Evolutionary conservation across 306 rosid genomes (phyloP).

Genomic region (Canavalia gladiata): DNA sequence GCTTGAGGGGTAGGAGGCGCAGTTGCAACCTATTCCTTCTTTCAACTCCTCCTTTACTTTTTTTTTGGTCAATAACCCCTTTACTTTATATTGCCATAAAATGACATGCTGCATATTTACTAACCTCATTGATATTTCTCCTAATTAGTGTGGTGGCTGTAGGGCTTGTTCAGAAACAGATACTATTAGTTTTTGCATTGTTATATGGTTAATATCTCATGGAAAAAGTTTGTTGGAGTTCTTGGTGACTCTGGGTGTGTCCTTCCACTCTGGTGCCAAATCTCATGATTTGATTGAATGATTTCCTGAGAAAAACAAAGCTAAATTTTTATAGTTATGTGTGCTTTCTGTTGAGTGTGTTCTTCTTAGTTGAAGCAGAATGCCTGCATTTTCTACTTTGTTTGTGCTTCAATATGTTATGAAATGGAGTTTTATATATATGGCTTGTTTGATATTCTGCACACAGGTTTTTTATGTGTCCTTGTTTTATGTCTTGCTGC

Average conservation of each 20-base stretch:
- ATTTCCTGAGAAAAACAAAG: slow-evolving; percentile 4
- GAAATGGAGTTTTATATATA: not conserved
- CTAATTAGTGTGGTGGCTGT: not conserved
- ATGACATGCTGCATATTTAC: not conserved
- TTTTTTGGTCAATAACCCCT: not conserved
- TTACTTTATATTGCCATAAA: not conserved
- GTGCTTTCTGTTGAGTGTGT: not conserved
- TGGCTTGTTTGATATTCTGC: not conserved
- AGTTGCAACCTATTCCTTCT: slow-evolving; percentile 14
- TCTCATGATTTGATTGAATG: slow-evolving; percentile 3
- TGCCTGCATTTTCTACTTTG: not conserved
- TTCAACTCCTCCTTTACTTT: not conserved
- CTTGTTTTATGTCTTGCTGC: not conserved
- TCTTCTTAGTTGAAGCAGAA: not conserved
- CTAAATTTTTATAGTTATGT: not conserved
- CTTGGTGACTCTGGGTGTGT: not conserved
- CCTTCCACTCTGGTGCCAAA: not conserved
- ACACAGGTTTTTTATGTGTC: not conserved
- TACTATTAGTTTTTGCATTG: not conserved
- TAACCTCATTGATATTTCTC: not conserved
- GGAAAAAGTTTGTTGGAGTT: not conserved
- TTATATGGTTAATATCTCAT: not conserved
- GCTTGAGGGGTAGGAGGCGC: not conserved
- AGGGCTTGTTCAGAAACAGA: not conserved
- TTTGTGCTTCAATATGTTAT: slow-evolving; percentile 2